phyloP scores from a whole-genome alignment of 2,329 filamentous ascomycete species.

The Escovopsis sp. region DNA sequence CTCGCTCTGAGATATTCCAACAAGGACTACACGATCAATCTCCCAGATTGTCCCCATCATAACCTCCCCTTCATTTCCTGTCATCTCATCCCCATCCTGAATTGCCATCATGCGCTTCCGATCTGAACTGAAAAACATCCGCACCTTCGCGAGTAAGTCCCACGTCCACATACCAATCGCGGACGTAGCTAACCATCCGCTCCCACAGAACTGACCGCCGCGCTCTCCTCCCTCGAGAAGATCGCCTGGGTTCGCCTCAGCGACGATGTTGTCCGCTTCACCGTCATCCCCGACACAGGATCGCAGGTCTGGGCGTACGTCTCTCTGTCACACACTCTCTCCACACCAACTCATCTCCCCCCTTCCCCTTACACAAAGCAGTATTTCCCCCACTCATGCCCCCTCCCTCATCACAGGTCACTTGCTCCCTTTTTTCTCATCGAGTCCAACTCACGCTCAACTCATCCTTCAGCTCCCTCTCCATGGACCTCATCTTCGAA shows the following conservation, averaged over 20 bases:
- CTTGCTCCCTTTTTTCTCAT: too few species aligned
- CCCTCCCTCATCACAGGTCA: too few species aligned
- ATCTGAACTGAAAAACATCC: constrained; percentile 49
- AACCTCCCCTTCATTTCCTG: background rate
- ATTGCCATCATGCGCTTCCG: constrained; percentile 44
- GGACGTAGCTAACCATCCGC: background rate
- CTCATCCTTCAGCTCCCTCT: constrained; percentile 32
- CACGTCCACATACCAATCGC: too few species aligned
- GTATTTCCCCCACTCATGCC: too few species aligned
- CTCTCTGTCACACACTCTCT: too few species aligned
- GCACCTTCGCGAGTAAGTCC: constrained; percentile 45
- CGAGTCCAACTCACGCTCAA: background rate
- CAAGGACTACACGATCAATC: too few species aligned
- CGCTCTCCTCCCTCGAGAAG: constrained; percentile 55
- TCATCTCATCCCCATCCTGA: background rate
- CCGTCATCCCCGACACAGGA: constrained; percentile 84
- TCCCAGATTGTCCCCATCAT: background rate
- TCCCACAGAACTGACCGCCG: constrained; percentile 42
- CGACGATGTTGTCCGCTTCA: constrained; percentile 79
- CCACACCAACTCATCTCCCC: constrained; percentile 2
- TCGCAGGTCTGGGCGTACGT: constrained; percentile 92
- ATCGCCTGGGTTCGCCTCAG: constrained; percentile 84
- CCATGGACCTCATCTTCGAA: constrained; percentile 75
- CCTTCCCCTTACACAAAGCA: background rate
- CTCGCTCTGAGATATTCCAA: too few species aligned